A percentile compares a stretch with the other conserved stretches of the same genome.
Conservation (phyloP, 148 eudicot genomes). For the Rhododendron henanense region DNA sequence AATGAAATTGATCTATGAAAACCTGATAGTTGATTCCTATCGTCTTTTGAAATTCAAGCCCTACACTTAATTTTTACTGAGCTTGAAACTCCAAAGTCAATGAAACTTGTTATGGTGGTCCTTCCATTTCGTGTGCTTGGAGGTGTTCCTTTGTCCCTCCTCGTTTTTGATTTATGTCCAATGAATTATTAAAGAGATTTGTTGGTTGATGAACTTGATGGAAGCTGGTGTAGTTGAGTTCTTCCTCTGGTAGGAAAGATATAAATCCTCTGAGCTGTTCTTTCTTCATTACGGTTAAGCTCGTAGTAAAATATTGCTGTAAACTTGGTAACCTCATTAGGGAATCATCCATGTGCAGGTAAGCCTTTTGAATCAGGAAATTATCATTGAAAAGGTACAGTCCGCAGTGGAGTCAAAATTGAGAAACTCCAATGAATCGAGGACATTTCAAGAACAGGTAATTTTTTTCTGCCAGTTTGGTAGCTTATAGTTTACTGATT, state of each 20-base stretch:
- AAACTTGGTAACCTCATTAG: neutral
- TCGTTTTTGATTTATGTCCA: neutral
- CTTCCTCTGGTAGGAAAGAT: constrained; percentile 1
- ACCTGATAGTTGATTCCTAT: neutral
- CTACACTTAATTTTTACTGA: neutral
- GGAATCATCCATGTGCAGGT: constrained; percentile 44
- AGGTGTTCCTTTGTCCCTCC: neutral
- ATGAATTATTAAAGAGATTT: neutral
- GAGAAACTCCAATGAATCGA: constrained; percentile 75
- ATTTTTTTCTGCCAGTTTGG: neutral
- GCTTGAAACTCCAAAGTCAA: neutral
- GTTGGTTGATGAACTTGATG: neutral
- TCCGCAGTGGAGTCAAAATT: constrained; percentile 64
- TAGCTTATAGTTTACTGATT: neutral
- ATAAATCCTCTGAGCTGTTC: neutral
- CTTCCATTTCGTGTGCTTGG: neutral
- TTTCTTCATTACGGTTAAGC: neutral
- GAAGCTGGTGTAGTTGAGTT: neutral
- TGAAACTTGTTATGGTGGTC: neutral
- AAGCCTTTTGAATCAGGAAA: constrained; percentile 95
- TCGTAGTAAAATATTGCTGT: neutral
- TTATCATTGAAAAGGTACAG: constrained; percentile 89
- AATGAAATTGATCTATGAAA: neutral
- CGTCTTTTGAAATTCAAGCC: neutral
- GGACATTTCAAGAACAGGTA: constrained; percentile 92